Conservation (phyloP, 1,284 basidiomycete species). For the Mycosarcoma mackinlayi region DNA sequence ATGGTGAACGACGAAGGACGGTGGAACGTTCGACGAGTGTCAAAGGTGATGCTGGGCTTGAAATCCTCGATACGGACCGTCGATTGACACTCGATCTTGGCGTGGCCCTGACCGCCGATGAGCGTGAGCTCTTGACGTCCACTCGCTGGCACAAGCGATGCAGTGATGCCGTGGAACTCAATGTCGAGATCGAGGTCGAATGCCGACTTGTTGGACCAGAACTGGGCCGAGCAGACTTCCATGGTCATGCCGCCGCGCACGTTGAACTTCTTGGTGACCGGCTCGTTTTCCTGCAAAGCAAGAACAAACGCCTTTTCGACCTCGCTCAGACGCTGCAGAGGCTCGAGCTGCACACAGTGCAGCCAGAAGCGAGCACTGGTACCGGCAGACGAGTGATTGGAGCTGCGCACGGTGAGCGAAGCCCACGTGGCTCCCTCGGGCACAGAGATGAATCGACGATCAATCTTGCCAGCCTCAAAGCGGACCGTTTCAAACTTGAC, state of each 20-base stretch:
- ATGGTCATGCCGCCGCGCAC: conserved; percentile 67
- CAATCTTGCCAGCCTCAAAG: conserved; percentile 62
- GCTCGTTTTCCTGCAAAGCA: conserved; percentile 65
- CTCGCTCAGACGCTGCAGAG: conserved; percentile 61
- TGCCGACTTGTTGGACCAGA: conserved; percentile 64
- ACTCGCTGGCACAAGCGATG: conserved; percentile 43
- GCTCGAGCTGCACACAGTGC: conserved; percentile 67
- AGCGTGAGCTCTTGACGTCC: conserved; percentile 62
- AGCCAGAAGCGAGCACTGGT: conserved; percentile 68
- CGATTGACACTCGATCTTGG: conserved; percentile 59
- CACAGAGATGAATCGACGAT: conserved; percentile 65
- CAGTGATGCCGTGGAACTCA: conserved; percentile 67
- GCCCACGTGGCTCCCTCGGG: conserved; percentile 69
- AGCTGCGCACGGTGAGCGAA: conserved; percentile 62
- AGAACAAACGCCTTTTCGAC: conserved; percentile 65
- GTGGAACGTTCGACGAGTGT: conserved; percentile 62
- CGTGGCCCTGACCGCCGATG: conserved; percentile 65
- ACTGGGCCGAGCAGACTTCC: conserved; percentile 68
- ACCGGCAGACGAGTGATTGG: conserved; percentile 55
- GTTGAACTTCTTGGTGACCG: conserved; percentile 62
- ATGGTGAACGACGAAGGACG: conserved; percentile 59
- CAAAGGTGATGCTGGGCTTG: conserved; percentile 64
- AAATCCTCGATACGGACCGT: conserved; percentile 65
- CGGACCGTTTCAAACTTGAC: conserved; percentile 49
- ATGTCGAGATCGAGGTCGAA: conserved; percentile 66